These are phyloP conservation scores for Fusarium xylarioides DNA, from an alignment of 2,329 filamentous ascomycete species.

Conservation along the genomic window DNA sequence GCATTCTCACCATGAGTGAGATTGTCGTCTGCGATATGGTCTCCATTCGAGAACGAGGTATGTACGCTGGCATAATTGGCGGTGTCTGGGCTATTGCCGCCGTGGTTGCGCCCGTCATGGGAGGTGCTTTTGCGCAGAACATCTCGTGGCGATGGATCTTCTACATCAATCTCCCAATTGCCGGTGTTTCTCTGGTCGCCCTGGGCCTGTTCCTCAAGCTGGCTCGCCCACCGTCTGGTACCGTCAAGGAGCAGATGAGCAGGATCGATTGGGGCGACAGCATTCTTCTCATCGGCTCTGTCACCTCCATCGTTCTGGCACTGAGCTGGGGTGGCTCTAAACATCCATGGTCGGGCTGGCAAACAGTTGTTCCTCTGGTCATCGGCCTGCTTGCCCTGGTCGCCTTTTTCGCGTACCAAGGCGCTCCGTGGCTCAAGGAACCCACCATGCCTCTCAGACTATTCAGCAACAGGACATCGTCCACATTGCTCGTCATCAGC, in stretches of 20 bases:
- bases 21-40: constrained; percentile 55
- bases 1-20: constrained; percentile 48
- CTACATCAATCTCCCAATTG: constrained; percentile 51
- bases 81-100: constrained; percentile 46
- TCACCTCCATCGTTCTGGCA: constrained; percentile 56
- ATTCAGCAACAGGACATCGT: constrained; percentile 55
- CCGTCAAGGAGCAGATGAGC: constrained; percentile 20
- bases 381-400: constrained; percentile 51
- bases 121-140: constrained; percentile 39
- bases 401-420: constrained; percentile 50
- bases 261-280: constrained; percentile 55
- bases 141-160: constrained; percentile 57
- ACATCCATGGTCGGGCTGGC: constrained; percentile 58
- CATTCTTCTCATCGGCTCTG: constrained; percentile 48
- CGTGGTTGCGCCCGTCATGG: constrained; percentile 47
- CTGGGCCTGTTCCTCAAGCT: constrained; percentile 40
- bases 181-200: constrained; percentile 30
- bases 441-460: constrained; percentile 55
- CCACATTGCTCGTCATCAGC: constrained; percentile 20
- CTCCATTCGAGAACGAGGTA: constrained; percentile 56
- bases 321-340: constrained; percentile 62
- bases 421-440: constrained; percentile 36
- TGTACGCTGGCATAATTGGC: constrained; percentile 50
- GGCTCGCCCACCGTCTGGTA: constrained; percentile 22
- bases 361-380: constrained; percentile 59